Evolutionary conservation across 768 basidiomycete genomes (phyloP), one percentile per base, ranked within the genome.

Genomic region (Mycena venus): DNA sequence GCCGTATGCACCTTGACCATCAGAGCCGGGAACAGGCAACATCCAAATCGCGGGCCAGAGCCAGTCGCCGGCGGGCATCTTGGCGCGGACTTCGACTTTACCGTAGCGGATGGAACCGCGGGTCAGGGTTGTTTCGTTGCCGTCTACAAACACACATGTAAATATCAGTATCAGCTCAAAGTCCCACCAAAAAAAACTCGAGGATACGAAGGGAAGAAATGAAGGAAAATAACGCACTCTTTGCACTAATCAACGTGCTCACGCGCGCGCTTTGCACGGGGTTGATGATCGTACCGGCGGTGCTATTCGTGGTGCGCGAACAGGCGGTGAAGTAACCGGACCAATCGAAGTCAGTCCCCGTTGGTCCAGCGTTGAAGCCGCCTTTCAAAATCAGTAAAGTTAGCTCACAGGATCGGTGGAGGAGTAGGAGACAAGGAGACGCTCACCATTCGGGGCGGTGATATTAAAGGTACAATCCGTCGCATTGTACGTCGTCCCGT

Each of bases 241-340:
- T 90, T 9, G 92, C 90, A 70, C 87, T 91, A 49, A 89, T 86
- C 78, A 89, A 85, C 11, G 96, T 97, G 59, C 89, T 92, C 61
- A 97, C 82, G 23, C 96, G 89, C 10, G 96, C 95, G 72, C 90
- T 92, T 84, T 93, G 94, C 8, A 95, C 92, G 11, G 96, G 96
- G 77, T 93, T 94, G 81, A 98, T 93, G 71, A 97, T 86, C 0
- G 89, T 82, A 0, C 93, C 91, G 2, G 87, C 82, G 0, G 94
- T 91, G 3, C 75, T 77, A 79, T 95, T 95, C 72, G 90, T 91
- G 19, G 93, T 90, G 2, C 87, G 90, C 74, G 91, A 91, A 77
- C 94, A 95, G 3, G 90, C 84, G 42, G 84, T 82, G 73, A 86
- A 86, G 78, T 92, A 91, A 0, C 81, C 79, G 9, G 73, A 78